Conservation (phyloP, 1,284 basidiomycete species). For the Athelia sp. region DNA sequence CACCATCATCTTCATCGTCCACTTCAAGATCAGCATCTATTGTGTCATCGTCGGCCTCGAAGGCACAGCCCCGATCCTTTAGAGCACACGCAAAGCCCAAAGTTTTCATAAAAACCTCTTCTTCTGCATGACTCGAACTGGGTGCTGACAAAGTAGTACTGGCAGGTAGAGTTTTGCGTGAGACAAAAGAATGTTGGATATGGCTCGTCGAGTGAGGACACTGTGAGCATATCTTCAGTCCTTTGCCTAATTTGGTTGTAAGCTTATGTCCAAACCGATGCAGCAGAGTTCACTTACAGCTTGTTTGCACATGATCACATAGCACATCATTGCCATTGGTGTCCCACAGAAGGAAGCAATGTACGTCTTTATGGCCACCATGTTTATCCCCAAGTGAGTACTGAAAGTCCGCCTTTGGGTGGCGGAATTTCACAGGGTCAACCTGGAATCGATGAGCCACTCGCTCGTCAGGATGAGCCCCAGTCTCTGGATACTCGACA, state of each 20-base stretch:
- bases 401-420: conserved; percentile 15
- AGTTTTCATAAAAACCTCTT: conserved; percentile 15
- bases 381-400: conserved; percentile 14
- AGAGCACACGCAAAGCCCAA: conserved; percentile 17
- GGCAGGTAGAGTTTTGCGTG: no score
- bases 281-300: neutral
- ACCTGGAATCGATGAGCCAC: conserved; percentile 12
- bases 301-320: neutral
- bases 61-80: conserved; percentile 12
- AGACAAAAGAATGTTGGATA: no score
- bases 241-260: neutral
- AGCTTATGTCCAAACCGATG: no score
- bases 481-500: conserved; percentile 5
- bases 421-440: conserved; percentile 6
- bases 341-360: conserved; percentile 1
- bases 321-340: neutral
- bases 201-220: neutral
- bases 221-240: neutral
- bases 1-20: no score
- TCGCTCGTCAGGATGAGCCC: neutral
- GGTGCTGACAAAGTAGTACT: neutral
- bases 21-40: no score
- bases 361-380: conserved; percentile 9
- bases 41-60: conserved; percentile 3
- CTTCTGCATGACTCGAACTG: conserved; percentile 3